Conservation (phyloP, 805 yeast species). For the Starmera quercuum region DNA sequence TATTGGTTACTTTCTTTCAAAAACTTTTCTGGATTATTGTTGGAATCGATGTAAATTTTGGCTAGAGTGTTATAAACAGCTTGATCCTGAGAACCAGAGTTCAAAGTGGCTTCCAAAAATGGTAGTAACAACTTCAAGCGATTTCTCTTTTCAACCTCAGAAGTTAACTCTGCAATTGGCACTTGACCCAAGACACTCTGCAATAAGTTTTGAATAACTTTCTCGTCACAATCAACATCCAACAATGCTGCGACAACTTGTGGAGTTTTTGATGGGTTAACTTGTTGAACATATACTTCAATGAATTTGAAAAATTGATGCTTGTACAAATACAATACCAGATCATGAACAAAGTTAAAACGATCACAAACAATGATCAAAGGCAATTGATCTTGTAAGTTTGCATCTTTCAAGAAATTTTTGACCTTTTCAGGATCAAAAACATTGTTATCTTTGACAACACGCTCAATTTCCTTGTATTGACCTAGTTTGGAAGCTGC, state of each 20-base stretch:
- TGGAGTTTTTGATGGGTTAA: slow-evolving; percentile 91
- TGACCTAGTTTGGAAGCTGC: slow-evolving; percentile 89
- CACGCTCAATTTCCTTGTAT: slow-evolving; percentile 88
- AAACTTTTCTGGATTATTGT: slow-evolving; percentile 96
- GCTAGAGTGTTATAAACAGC: slow-evolving; percentile 94
- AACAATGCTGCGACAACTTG: slow-evolving; percentile 93
- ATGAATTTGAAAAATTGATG: slow-evolving; percentile 93
- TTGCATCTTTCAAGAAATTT: slow-evolving; percentile 91
- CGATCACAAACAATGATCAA: slow-evolving; percentile 95
- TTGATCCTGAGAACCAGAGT: slow-evolving; percentile 78
- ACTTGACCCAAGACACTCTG: slow-evolving; percentile 89
- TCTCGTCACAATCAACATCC: slow-evolving; percentile 96
- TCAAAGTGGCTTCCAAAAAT: slow-evolving; percentile 82
- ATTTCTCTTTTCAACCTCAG: slow-evolving; percentile 94
- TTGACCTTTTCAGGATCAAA: slow-evolving; percentile 97
- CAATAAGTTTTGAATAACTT: slow-evolving; percentile 71
- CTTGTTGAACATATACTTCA: slow-evolving; percentile 97
- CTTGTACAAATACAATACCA: slow-evolving; percentile 88
- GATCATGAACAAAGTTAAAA: slow-evolving; percentile 84
- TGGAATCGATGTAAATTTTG: slow-evolving; percentile 94
- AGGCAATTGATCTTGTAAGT: slow-evolving; percentile 91
- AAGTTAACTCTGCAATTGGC: slow-evolving; percentile 82
- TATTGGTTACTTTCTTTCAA: slow-evolving; percentile 83
- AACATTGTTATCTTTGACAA: slow-evolving; percentile 88
- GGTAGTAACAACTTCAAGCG: slow-evolving; percentile 87